Evolutionary conservation across 306 rosid genomes (phyloP).

Genomic region (Chamaecrista fasciculata): DNA sequence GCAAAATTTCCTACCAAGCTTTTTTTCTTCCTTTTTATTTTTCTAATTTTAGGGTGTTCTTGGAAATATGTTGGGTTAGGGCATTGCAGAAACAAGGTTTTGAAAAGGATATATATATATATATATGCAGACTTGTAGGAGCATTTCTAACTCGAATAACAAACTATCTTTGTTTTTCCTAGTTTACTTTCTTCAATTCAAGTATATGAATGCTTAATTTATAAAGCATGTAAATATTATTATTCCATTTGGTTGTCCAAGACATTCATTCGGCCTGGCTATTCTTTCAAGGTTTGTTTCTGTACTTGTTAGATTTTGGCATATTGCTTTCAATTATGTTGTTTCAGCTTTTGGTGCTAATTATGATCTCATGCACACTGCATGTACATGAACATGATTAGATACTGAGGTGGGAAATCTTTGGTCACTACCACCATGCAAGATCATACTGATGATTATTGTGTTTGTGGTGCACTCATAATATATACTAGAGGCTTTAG

Average conservation of each 20-base stretch:
- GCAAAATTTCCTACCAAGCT: constrained; percentile 56
- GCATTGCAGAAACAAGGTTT: constrained; percentile 54
- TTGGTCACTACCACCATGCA: constrained; percentile 2
- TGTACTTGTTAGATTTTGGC: constrained; percentile 38
- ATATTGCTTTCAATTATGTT: background rate
- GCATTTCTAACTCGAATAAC: constrained; percentile 65
- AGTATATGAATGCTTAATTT: constrained; percentile 34
- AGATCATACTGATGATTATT: constrained; percentile 1
- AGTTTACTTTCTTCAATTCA: constrained; percentile 30
- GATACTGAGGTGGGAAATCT: constrained; percentile 4
- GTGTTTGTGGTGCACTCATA: background rate
- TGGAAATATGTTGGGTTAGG: constrained; percentile 48
- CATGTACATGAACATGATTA: constrained; percentile 29
- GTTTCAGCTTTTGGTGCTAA: constrained; percentile 21
- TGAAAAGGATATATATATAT: no score
- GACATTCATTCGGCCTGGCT: constrained; percentile 60
- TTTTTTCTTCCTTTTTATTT: no score
- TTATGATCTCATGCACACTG: constrained; percentile 25
- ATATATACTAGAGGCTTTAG: no score
- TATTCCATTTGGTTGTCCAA: constrained; percentile 63
- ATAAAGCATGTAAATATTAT: constrained; percentile 64
- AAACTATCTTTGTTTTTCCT: constrained; percentile 32
- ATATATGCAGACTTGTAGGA: constrained; percentile 49
- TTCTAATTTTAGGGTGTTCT: constrained; percentile 48
- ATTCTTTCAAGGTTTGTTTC: constrained; percentile 48